Evolutionary conservation across 2,329 filamentous ascomycete genomes (phyloP).

Genomic region (Phialophora tarda): DNA sequence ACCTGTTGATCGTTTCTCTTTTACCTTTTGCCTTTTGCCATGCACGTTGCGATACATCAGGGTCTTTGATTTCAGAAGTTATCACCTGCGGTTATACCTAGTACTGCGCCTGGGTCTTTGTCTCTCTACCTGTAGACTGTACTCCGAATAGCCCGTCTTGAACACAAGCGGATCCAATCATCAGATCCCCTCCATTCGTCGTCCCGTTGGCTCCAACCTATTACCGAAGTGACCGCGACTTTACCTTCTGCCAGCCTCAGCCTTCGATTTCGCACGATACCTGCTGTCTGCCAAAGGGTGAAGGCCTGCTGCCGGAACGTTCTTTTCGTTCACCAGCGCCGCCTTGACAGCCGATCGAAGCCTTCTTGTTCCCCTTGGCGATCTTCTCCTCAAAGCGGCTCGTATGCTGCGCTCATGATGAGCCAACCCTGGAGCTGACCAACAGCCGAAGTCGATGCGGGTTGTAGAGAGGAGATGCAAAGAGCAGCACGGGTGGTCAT

Average conservation of each 20-base stretch:
- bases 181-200: slow-evolving; percentile 1
- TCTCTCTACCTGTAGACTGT: background rate
- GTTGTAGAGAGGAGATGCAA: slow-evolving; percentile 26
- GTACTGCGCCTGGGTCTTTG: background rate
- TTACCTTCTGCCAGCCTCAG: background rate
- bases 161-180: slow-evolving; percentile 7
- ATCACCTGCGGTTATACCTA: slow-evolving; percentile 6
- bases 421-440: slow-evolving; percentile 17
- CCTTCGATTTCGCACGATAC: background rate
- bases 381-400: background rate
- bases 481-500: slow-evolving; percentile 11
- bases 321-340: background rate
- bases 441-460: slow-evolving; percentile 14
- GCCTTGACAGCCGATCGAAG: background rate
- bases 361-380: background rate
- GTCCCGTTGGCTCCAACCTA: slow-evolving; percentile 13
- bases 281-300: background rate
- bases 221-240: slow-evolving; percentile 9
- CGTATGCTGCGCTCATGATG: slow-evolving; percentile 14
- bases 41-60: background rate
- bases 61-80: background rate
- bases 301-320: background rate
- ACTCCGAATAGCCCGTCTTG: slow-evolving; percentile 7
- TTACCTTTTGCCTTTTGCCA: slow-evolving; percentile 13
- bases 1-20: slow-evolving; percentile 23